These are phyloP conservation scores for Helotiales sp. DNA, from an alignment of 2,329 filamentous ascomycete genomes.

Conservation along the genomic window DNA sequence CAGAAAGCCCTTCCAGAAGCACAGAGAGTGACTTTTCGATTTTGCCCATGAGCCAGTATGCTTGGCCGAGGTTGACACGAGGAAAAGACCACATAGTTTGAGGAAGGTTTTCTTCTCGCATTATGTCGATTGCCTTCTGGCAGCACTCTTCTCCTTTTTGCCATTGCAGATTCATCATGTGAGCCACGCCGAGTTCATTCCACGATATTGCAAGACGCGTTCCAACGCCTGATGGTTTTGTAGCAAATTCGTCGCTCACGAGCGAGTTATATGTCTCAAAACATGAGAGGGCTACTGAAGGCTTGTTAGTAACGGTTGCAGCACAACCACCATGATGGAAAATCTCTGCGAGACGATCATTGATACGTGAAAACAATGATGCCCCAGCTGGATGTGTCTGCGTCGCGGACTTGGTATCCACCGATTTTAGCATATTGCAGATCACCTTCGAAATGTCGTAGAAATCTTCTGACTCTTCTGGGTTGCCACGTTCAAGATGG, in stretches of 20 bases:
- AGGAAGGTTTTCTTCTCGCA: neutral
- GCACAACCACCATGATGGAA: neutral
- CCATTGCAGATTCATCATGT: neutral
- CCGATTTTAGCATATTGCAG: neutral
- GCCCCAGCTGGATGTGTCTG: neutral
- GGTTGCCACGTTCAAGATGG: constrained; percentile 3
- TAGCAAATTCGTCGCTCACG: neutral
- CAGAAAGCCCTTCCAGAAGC: constrained; percentile 2
- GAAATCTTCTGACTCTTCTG: constrained; percentile 2
- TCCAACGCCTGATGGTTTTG: neutral
- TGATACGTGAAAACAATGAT: neutral
- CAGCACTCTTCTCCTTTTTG: neutral
- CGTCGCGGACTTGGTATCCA: neutral
- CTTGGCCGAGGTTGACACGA: constrained; percentile 2
- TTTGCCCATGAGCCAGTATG: constrained; percentile 8
- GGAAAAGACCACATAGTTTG: neutral
- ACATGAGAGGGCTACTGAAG: neutral
- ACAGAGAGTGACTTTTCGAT: neutral
- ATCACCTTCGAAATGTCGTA: neutral
- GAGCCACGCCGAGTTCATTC: neutral
- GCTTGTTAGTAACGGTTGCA: neutral
- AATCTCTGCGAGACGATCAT: neutral
- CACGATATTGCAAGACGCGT: neutral
- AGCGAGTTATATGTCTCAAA: neutral
- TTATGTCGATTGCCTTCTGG: constrained; percentile 7